Base-by-base conservation (phyloP, 352 stramenopile species). In the Phytophthora capsici region DNA sequence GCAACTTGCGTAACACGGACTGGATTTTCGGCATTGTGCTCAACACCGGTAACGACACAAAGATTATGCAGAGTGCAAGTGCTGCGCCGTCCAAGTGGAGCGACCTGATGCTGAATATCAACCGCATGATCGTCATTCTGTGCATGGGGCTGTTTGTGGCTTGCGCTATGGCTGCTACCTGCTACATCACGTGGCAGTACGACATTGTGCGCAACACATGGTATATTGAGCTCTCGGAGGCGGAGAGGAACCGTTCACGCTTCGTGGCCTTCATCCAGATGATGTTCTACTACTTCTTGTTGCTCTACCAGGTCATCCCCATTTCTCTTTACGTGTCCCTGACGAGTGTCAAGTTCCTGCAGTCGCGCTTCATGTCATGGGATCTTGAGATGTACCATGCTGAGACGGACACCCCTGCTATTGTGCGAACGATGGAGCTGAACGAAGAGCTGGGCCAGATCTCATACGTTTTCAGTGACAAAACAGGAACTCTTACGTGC, bases 321-420 rank as follows among this genome's bases (percentile, higher is more conserved):
- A 96, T 98, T 60, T 96, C 90, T 57, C 80, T 98, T 12, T 98
- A 98, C 75, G 90, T 98, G 25, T 91, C 80, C n/a, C 94, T 98
- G 77, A 91, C 85, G 40, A 91, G 89, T 56, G 86, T 95, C 63
- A 93, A 93, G 63, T 97, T 96, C 57, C 61, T 96, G 2, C 91
- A 98, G 63, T 80, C 86, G 2, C 77, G 73, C 19, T 95, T 79
- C 64, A 98, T 98, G 73, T 78, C 84, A n/a, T 91, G 82, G 79
- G 90, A 96, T 62, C 66, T 86, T 4, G 73, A 94, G 17, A 96
- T 97, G 90, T 96, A 96, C 66, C 84, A 98, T 68, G 83, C 79
- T 32, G 91, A 97, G 67, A 97, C 84, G 7, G 87, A 98, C 67
- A 98, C 94, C 16, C 84, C 92, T 5, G 81, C 83, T 13, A 86